These are phyloP conservation scores for Eucalyptus regnans DNA, from an alignment of 345 rosid genomes.

Conservation along the genomic window DNA sequence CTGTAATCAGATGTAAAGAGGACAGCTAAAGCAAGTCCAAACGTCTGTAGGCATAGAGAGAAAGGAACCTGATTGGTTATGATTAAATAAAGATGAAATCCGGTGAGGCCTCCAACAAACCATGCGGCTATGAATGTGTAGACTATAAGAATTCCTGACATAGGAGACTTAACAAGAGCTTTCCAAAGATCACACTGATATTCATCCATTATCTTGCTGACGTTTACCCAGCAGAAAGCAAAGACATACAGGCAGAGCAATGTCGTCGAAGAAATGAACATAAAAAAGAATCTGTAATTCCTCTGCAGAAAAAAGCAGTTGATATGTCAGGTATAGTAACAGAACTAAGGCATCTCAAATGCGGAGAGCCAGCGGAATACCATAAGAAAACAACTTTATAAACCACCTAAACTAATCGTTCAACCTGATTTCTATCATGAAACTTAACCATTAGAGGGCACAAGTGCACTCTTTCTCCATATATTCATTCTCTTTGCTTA, in stretches of 20 bases:
- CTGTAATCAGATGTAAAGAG: background rate
- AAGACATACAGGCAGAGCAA: constrained; percentile 74
- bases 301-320: constrained; percentile 45
- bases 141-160: constrained; percentile 60
- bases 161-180: constrained; percentile 60
- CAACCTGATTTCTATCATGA: background rate
- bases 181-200: constrained; percentile 41
- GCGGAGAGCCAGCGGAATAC: background rate
- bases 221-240: constrained; percentile 64
- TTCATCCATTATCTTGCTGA: constrained; percentile 43
- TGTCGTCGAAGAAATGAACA: constrained; percentile 87
- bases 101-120: constrained; percentile 92
- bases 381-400: background rate
- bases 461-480: background rate
- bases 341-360: background rate
- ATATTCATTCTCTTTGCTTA: background rate
- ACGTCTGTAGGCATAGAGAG: background rate
- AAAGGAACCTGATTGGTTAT: background rate
- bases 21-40: background rate
- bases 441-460: background rate
- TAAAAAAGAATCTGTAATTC: constrained; percentile 90
- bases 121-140: constrained; percentile 63
- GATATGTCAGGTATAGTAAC: constrained; percentile 66
- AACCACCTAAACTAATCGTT: background rate
- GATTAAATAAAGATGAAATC: constrained; percentile 70